phyloP scores from a whole-genome alignment of 2,329 filamentous ascomycete genomes.

The Botrytis pseudocinerea region DNA sequence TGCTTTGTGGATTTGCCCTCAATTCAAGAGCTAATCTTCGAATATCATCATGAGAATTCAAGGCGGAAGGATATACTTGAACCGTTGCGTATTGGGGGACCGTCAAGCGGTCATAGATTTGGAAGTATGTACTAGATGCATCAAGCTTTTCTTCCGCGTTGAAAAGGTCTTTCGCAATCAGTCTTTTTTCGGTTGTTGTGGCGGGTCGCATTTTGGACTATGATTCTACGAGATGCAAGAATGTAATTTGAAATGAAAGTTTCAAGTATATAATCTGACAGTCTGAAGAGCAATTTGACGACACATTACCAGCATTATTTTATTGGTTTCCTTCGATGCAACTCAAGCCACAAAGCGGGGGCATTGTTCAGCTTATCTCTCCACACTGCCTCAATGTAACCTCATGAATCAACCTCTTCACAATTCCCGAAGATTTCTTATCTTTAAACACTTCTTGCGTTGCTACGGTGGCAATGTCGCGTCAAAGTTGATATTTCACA shows the following conservation, averaged over 20 bases:
- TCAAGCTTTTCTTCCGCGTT: background rate
- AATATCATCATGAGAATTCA: background rate
- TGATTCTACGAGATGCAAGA: background rate
- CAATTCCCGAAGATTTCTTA: background rate
- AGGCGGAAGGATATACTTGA: background rate
- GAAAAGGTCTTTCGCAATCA: background rate
- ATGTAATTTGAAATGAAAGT: background rate
- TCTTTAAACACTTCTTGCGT: background rate
- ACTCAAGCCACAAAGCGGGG: background rate
- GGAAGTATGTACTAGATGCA: background rate
- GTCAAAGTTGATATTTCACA: background rate
- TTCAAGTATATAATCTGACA: background rate
- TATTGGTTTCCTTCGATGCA: background rate
- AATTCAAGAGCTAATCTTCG: background rate
- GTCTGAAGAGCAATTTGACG: background rate
- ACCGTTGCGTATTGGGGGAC: background rate
- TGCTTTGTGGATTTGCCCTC: background rate
- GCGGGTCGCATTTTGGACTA: background rate
- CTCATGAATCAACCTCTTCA: accelerated
- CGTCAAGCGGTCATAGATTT: background rate
- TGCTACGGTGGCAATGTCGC: accelerated
- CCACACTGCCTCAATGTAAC: background rate
- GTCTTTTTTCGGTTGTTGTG: background rate
- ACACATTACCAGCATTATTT: accelerated
- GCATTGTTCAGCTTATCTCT: background rate